Evolutionary conservation across 345 rosid genomes (phyloP).

Genomic region (Populus simonii): DNA sequence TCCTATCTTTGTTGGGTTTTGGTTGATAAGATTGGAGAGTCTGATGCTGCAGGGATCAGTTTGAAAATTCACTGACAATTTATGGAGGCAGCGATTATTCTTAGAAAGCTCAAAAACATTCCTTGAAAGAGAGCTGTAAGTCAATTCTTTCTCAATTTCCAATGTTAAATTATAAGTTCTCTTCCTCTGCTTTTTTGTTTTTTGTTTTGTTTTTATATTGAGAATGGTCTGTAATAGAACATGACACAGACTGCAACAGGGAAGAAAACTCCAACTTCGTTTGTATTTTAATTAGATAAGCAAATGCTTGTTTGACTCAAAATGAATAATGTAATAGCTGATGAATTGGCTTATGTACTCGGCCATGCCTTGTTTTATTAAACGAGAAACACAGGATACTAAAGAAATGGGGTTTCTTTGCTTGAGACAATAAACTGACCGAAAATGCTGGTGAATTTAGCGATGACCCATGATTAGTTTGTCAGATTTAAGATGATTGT

Average conservation of each 20-base stretch:
- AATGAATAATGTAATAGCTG: constrained; percentile 10
- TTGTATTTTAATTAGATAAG: constrained; percentile 15
- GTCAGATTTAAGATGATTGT: constrained; percentile 34
- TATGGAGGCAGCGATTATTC: constrained; percentile 36
- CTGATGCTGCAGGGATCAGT: not conserved
- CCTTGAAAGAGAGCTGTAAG: constrained; percentile 26
- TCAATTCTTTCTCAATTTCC: constrained; percentile 16
- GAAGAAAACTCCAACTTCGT: constrained; percentile 38
- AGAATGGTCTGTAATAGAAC: constrained; percentile 7
- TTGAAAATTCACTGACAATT: not conserved
- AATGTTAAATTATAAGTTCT: constrained; percentile 17
- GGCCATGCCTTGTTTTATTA: not conserved
- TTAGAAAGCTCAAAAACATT: constrained; percentile 38
- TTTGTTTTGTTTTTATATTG: constrained; percentile 3
- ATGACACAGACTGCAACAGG: constrained; percentile 43
- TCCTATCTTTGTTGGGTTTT: not conserved
- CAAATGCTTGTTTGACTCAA: constrained; percentile 30
- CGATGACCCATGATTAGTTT: constrained; percentile 42
- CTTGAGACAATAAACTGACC: constrained; percentile 32
- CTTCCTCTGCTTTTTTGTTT: not conserved
- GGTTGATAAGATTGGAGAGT: not conserved
- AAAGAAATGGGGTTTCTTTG: constrained; percentile 31
- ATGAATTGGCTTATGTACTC: constrained; percentile 23
- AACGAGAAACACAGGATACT: not conserved
- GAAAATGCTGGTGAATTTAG: constrained; percentile 34